Percentiles rank a stretch among this genome's conserved stretches.
phyloP scores from a whole-genome alignment of 2,329 filamentous ascomycete genomes.

The Aspergillus sp. region DNA sequence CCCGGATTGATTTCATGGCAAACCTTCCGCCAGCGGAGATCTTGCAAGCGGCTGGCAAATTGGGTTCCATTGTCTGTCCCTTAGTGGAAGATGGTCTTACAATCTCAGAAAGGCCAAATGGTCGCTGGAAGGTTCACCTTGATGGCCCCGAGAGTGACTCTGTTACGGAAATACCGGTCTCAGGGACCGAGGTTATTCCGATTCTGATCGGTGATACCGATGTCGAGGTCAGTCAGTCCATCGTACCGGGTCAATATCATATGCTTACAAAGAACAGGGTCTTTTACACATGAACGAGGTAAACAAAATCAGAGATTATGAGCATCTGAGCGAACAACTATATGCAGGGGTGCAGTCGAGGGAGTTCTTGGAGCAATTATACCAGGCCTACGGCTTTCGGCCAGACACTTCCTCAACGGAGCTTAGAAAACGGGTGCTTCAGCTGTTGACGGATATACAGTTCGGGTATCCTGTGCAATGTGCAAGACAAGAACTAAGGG shows the following conservation, averaged over 20 bases:
- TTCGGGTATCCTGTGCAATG: constrained; percentile 2
- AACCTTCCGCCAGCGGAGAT: neutral
- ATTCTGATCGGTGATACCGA: neutral
- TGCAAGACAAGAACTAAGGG: neutral
- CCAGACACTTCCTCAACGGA: neutral
- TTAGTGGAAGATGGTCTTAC: neutral
- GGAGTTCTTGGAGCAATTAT: neutral
- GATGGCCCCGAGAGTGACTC: neutral
- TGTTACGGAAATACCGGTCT: neutral
- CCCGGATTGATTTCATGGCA: neutral
- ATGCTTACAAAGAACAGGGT: neutral
- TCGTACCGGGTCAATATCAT: too few species aligned
- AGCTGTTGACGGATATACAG: constrained; percentile 4
- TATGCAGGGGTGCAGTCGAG: neutral
- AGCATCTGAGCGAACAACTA: neutral
- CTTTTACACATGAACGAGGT: neutral
- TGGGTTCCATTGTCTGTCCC: neutral
- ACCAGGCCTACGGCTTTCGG: neutral
- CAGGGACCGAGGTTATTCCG: neutral
- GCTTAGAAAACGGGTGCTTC: neutral
- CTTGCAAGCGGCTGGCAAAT: neutral
- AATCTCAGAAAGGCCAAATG: neutral
- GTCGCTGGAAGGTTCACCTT: neutral
- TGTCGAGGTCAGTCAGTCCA: neutral
- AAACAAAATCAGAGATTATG: neutral